Percentiles rank a stretch among this genome's conserved stretches.
Evolutionary conservation across 495 filamentous ascomycete species (phyloP).

Genomic region (Penicillium verhagenii): DNA sequence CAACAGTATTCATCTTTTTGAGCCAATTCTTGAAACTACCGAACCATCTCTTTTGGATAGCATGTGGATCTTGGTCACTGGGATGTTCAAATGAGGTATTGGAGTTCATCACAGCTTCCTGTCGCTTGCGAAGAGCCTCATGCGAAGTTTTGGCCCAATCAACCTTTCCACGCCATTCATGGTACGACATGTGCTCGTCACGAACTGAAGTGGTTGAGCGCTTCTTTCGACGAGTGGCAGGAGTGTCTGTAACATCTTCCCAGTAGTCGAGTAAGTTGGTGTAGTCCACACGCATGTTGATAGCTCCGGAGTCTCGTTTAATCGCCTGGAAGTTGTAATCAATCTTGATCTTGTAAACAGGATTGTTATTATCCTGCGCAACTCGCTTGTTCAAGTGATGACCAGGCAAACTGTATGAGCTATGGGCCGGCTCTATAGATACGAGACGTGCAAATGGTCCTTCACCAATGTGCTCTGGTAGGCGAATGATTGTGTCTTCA

Average conservation of each 20-base stretch:
- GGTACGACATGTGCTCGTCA: background rate
- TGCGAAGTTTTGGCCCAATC: background rate
- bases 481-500: background rate
- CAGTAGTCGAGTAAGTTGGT: background rate
- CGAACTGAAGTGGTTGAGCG: background rate
- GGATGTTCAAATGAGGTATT: too few species aligned
- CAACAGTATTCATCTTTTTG: conserved; percentile 18
- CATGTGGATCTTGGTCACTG: background rate
- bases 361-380: background rate
- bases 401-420: background rate
- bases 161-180: background rate
- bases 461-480: background rate
- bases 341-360: background rate
- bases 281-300: background rate
- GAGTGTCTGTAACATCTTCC: background rate
- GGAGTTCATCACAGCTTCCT: background rate
- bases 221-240: background rate
- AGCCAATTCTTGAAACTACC: background rate
- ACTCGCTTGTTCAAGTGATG: background rate
- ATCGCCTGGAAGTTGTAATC: background rate
- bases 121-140: background rate
- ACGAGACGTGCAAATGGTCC: background rate
- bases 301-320: background rate
- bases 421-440: background rate
- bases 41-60: background rate